Percentiles rank a stretch among this genome's conserved stretches.
These are phyloP conservation scores for Rhodotorula paludigena DNA, from an alignment of 768 basidiomycete species.

Conservation along the genomic window DNA sequence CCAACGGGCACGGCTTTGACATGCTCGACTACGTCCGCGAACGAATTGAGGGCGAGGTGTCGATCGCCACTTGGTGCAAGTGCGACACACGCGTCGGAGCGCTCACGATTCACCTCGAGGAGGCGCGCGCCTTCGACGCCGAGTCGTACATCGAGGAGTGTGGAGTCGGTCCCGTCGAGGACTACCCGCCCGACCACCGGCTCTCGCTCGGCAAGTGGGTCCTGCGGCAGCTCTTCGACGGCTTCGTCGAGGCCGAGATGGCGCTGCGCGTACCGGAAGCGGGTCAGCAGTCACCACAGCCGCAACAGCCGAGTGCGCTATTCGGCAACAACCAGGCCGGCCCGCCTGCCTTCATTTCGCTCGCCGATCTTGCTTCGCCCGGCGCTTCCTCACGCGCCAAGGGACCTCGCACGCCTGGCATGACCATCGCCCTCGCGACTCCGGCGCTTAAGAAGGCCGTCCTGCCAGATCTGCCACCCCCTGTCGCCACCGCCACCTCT, in stretches of 20 bases:
- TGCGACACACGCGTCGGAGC: constrained; percentile 87
- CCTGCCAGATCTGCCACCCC: constrained; percentile 18
- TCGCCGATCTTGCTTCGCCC: constrained; percentile 5
- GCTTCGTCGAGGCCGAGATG: constrained; percentile 40
- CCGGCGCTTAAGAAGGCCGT: constrained; percentile 54
- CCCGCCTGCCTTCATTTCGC: constrained; percentile 28
- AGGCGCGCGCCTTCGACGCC: constrained; percentile 76
- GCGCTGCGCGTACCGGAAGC: constrained; percentile 6
- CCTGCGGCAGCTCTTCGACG: constrained; percentile 41
- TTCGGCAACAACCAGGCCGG: constrained; percentile 10
- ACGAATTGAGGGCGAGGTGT: constrained; percentile 89
- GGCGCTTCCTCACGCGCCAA: constrained; percentile 1
- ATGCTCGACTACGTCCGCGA: constrained; percentile 80
- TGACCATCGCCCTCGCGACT: constrained; percentile 58
- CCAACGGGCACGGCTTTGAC: constrained; percentile 50
- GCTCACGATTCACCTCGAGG: constrained; percentile 77
- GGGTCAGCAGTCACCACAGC: background rate
- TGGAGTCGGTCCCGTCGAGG: constrained; percentile 43
- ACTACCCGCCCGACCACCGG: constrained; percentile 71
- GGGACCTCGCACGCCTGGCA: constrained; percentile 39
- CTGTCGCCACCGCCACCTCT: background rate
- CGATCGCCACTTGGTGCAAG: constrained; percentile 68
- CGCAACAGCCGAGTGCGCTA: constrained; percentile 9
- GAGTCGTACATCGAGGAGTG: constrained; percentile 88
- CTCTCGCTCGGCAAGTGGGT: constrained; percentile 55